These are phyloP conservation scores for Sporisorium iseilematis-ciliati DNA, from an alignment of 1,284 basidiomycete species.

Conservation along the genomic window DNA sequence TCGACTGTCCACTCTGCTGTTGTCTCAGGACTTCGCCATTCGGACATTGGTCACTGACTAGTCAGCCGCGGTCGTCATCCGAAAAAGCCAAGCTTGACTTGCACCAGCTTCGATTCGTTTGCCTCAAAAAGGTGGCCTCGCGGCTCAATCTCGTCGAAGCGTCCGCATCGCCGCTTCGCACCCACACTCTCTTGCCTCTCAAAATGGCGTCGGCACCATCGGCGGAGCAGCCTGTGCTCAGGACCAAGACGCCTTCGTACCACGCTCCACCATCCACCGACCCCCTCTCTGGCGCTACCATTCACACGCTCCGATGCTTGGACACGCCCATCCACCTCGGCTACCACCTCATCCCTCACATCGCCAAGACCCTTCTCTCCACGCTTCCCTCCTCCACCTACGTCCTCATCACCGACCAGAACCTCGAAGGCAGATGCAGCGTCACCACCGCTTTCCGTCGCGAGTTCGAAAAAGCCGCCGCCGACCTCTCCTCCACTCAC, in stretches of 20 bases:
- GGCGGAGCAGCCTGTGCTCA: slow-evolving; percentile 41
- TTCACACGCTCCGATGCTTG: slow-evolving; percentile 64
- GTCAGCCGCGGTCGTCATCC: slow-evolving; percentile 8
- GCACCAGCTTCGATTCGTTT: neutral
- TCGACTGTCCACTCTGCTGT: neutral
- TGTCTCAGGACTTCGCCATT: neutral
- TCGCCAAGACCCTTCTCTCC: slow-evolving; percentile 77
- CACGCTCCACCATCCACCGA: slow-evolving; percentile 63
- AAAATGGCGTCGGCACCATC: slow-evolving; percentile 31
- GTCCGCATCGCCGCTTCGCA: neutral
- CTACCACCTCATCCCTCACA: slow-evolving; percentile 68
- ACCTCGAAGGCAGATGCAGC: slow-evolving; percentile 74
- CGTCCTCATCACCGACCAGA: slow-evolving; percentile 91
- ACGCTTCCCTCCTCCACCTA: slow-evolving; percentile 87
- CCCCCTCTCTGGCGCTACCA: slow-evolving; percentile 58
- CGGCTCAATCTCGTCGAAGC: slow-evolving; percentile 7
- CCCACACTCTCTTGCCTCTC: neutral
- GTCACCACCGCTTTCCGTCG: slow-evolving; percentile 69
- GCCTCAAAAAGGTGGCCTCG: slow-evolving; percentile 12
- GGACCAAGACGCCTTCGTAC: slow-evolving; percentile 66
- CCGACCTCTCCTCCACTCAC: slow-evolving; percentile 61
- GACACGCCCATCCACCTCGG: slow-evolving; percentile 66
- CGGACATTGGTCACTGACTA: neutral
- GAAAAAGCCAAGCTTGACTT: neutral
- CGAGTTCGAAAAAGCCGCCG: slow-evolving; percentile 58